These are phyloP conservation scores for Schizophyllum amplum DNA, from an alignment of 1,284 basidiomycete genomes.

Conservation along the genomic window DNA sequence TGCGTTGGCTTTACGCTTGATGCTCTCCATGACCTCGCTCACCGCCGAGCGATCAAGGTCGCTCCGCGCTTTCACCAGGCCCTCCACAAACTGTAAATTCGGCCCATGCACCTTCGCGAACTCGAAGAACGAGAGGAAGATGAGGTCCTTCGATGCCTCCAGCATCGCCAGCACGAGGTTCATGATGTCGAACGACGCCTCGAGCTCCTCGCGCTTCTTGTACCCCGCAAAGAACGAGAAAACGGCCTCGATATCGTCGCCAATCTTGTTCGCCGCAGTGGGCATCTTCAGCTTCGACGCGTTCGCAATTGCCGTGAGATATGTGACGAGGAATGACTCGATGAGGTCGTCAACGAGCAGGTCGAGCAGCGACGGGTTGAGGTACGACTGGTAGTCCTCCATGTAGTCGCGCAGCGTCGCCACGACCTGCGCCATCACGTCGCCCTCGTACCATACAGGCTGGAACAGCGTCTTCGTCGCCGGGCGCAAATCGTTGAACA, in stretches of 20 bases:
- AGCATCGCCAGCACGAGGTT: conserved; percentile 82
- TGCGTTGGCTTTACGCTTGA: conserved; percentile 88
- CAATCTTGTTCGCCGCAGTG: conserved; percentile 73
- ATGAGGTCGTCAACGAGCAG: conserved; percentile 90
- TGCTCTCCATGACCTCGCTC: conserved; percentile 91
- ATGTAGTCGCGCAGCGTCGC: conserved; percentile 97
- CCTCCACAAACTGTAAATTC: conserved; percentile 87
- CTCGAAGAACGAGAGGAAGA: conserved; percentile 91
- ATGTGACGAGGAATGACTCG: conserved; percentile 85
- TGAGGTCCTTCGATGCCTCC: conserved; percentile 86
- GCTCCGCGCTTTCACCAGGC: conserved; percentile 81
- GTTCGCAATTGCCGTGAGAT: conserved; percentile 83
- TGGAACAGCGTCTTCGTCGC: conserved; percentile 86
- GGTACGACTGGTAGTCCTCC: conserved; percentile 83
- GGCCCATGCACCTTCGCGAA: conserved; percentile 97
- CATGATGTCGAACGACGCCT: conserved; percentile 79
- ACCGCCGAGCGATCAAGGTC: conserved; percentile 85
- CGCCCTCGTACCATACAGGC: conserved; percentile 80
- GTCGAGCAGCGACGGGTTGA: conserved; percentile 89
- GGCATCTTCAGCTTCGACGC: conserved; percentile 88
- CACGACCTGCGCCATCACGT: conserved; percentile 72
- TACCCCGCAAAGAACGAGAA: conserved; percentile 79
- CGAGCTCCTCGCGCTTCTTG: conserved; percentile 77
- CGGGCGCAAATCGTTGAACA: conserved; percentile 92
- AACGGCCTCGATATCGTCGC: conserved; percentile 72